These are phyloP conservation scores for Collybia sordida DNA, from an alignment of 768 basidiomycete genomes.

Conservation along the genomic window DNA sequence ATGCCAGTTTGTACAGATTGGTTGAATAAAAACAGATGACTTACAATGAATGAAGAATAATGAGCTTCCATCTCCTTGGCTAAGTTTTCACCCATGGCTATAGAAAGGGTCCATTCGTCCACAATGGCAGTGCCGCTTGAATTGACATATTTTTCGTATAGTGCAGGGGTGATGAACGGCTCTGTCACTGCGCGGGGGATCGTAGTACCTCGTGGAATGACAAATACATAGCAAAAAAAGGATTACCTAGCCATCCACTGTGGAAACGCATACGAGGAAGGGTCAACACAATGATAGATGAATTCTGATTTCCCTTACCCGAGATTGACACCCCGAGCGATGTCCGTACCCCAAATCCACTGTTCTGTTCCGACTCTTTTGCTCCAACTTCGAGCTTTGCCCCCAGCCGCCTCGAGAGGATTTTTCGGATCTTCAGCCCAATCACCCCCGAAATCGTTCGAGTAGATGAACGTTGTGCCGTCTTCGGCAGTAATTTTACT, in stretches of 20 bases:
- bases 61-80: constrained; percentile 60
- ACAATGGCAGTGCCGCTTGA: constrained; percentile 26
- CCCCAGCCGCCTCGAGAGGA: constrained; percentile 67
- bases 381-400: constrained; percentile 77
- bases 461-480: constrained; percentile 78
- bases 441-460: constrained; percentile 75
- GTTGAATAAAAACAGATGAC: constrained; percentile 21
- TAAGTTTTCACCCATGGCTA: constrained; percentile 50
- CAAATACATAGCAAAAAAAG: constrained; percentile 36
- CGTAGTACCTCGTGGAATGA: constrained; percentile 26
- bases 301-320: constrained; percentile 42
- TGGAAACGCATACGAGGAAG: constrained; percentile 4
- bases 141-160: constrained; percentile 57
- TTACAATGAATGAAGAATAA: constrained; percentile 74
- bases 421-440: constrained; percentile 75
- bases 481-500: constrained; percentile 68
- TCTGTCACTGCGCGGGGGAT: constrained; percentile 67
- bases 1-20: not conserved
- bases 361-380: constrained; percentile 67
- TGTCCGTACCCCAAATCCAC: constrained; percentile 73
- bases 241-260: constrained; percentile 46
- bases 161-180: constrained; percentile 57
- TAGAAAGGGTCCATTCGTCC: constrained; percentile 70
- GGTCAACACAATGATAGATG: not conserved
- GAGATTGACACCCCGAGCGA: constrained; percentile 51